Conservation (phyloP, 2,329 filamentous ascomycete species). For the Teratosphaeria epicoccoides region DNA sequence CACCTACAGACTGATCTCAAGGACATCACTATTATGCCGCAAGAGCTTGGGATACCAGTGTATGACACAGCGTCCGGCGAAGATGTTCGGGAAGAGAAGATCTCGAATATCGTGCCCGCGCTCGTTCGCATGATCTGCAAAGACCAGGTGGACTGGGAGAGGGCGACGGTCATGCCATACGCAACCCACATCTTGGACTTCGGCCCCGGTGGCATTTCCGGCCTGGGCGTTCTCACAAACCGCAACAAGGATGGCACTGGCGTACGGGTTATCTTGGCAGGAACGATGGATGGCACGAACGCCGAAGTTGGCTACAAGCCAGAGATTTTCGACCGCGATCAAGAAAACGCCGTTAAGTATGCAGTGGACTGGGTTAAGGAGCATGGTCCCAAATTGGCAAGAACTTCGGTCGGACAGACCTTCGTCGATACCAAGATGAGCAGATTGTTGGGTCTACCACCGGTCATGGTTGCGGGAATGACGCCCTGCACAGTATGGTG, state of each 20-base stretch:
- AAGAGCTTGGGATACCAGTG: conserved; percentile 69
- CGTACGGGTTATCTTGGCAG: conserved; percentile 89
- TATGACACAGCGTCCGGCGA: conserved; percentile 83
- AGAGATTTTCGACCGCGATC: conserved; percentile 92
- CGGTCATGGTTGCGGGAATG: conserved; percentile 88
- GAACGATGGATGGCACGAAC: conserved; percentile 82
- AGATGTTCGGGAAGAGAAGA: conserved; percentile 61
- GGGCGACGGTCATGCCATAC: conserved; percentile 77
- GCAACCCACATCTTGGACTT: conserved; percentile 96
- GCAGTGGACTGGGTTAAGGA: conserved; percentile 97
- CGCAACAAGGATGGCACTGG: conserved; percentile 98
- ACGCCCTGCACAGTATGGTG: conserved; percentile 79
- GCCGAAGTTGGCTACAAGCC: conserved; percentile 94
- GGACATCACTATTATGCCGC: conserved; percentile 63
- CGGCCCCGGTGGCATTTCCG: conserved; percentile 91
- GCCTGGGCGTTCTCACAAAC: conserved; percentile 89
- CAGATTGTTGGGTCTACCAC: conserved; percentile 70
- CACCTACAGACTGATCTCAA: conserved; percentile 82
- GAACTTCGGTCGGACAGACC: conserved; percentile 77
- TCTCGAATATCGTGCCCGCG: conserved; percentile 71
- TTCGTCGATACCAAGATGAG: conserved; percentile 97
- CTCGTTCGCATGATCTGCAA: conserved; percentile 89
- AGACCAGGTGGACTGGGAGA: conserved; percentile 92
- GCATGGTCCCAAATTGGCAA: conserved; percentile 83
- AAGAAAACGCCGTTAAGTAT: conserved; percentile 87